Evolutionary conservation across 192 early-diverging fungal genomes (phyloP).

Genomic region (Coemansia guatemalensis): DNA sequence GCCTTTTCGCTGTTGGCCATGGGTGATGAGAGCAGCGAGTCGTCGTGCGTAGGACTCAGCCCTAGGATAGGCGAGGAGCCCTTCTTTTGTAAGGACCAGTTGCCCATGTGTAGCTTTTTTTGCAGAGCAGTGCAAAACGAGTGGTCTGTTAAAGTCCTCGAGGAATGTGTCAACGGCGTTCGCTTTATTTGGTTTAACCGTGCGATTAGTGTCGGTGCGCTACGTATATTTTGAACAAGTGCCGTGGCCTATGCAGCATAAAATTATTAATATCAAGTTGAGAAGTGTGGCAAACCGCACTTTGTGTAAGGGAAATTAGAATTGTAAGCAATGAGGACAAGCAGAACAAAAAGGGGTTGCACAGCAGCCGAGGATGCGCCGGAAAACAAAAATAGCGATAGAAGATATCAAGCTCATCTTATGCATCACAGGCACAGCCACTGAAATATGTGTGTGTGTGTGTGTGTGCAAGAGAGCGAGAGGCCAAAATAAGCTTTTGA

Average conservation of each 20-base stretch:
- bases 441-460: neutral
- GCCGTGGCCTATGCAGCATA: neutral
- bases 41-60: conserved; percentile 13
- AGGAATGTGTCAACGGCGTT: neutral
- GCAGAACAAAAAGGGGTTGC: conserved; percentile 1
- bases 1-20: conserved; percentile 10
- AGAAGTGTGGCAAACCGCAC: neutral
- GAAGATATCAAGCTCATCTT: neutral
- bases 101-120: neutral
- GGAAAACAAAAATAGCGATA: neutral
- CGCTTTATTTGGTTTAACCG: neutral
- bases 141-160: neutral
- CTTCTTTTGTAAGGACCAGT: conserved; percentile 1
- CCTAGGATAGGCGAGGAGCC: conserved; percentile 7
- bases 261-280: neutral
- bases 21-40: conserved; percentile 14
- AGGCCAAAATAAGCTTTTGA: neutral
- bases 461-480: too few species aligned
- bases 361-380: neutral
- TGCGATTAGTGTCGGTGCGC: neutral
- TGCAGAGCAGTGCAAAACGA: neutral
- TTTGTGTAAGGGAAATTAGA: neutral
- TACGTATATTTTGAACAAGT: neutral
- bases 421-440: neutral
- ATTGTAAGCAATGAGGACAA: neutral